Evolutionary conservation across 768 basidiomycete species (phyloP).

Genomic region (Amanita rubescens): DNA sequence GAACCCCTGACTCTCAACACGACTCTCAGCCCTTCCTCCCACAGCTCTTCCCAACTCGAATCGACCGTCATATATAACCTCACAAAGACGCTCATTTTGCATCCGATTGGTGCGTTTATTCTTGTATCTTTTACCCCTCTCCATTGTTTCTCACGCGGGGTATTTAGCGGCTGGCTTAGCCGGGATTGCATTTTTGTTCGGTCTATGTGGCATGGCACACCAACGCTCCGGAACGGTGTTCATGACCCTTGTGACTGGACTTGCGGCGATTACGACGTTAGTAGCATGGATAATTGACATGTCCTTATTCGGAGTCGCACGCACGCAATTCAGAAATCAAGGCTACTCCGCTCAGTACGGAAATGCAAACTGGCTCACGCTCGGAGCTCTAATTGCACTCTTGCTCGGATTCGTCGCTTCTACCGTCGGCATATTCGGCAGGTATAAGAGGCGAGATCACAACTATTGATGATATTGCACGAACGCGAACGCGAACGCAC

Average conservation of each 20-base stretch:
- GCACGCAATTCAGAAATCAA: constrained; percentile 42
- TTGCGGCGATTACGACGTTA: constrained; percentile 62
- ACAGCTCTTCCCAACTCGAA: constrained; percentile 39
- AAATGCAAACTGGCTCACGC: constrained; percentile 77
- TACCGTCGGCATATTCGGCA: constrained; percentile 59
- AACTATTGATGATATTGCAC: not conserved
- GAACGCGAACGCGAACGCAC: not conserved
- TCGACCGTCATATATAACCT: constrained; percentile 55
- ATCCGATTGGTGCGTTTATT: constrained; percentile 58
- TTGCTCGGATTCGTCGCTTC: constrained; percentile 60
- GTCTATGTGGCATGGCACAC: constrained; percentile 57
- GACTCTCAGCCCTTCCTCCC: constrained; percentile 1
- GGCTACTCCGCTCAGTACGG: constrained; percentile 52
- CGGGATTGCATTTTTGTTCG: constrained; percentile 58
- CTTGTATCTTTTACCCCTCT: constrained; percentile 1
- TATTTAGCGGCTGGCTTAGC: constrained; percentile 52
- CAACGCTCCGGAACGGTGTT: constrained; percentile 67
- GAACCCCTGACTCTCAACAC: not conserved
- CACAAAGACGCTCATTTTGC: constrained; percentile 67
- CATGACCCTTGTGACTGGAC: constrained; percentile 61
- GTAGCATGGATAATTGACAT: constrained; percentile 74
- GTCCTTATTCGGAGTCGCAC: constrained; percentile 69
- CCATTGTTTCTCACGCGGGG: not conserved
- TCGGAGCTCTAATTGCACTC: constrained; percentile 66
- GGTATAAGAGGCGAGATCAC: constrained; percentile 40